Evolutionary conservation across 306 rosid species (phyloP).

Genomic region (Quercus engelmannii): DNA sequence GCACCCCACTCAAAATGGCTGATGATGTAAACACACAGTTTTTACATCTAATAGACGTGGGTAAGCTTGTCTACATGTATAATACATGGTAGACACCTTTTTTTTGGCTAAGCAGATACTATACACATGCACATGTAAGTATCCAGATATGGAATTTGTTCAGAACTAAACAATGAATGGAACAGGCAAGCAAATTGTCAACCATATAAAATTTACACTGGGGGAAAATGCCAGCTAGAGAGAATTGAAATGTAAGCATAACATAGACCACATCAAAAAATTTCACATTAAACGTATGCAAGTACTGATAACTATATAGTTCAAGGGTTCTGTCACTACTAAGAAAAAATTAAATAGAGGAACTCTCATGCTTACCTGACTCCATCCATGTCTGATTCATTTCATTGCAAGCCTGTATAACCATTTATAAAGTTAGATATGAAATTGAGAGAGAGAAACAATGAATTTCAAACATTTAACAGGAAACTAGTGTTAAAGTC

Average conservation of each 20-base stretch:
- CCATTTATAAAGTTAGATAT: slow-evolving; percentile 9
- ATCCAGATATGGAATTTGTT: too few species aligned
- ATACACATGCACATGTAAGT: too few species aligned
- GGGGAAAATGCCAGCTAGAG: not conserved
- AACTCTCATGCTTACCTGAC: slow-evolving; percentile 55
- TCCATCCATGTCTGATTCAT: slow-evolving; percentile 96
- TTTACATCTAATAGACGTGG: not conserved
- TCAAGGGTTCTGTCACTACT: not conserved
- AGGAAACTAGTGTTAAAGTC: not conserved
- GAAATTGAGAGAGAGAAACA: not conserved
- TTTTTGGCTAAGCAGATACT: too few species aligned
- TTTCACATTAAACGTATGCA: not conserved
- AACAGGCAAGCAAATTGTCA: too few species aligned
- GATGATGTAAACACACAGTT: slow-evolving; percentile 5
- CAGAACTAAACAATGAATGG: too few species aligned
- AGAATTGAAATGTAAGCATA: not conserved
- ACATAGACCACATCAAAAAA: not conserved
- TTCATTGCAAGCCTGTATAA: slow-evolving; percentile 90
- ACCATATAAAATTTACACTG: too few species aligned
- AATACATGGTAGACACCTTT: not conserved
- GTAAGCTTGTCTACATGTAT: not conserved
- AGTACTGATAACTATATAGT: not conserved
- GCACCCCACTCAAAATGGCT: not conserved
- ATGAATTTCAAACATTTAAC: not conserved
- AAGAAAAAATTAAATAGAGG: not conserved